phyloP scores from a whole-genome alignment of 306 rosid species.

The Cicer arietinum region DNA sequence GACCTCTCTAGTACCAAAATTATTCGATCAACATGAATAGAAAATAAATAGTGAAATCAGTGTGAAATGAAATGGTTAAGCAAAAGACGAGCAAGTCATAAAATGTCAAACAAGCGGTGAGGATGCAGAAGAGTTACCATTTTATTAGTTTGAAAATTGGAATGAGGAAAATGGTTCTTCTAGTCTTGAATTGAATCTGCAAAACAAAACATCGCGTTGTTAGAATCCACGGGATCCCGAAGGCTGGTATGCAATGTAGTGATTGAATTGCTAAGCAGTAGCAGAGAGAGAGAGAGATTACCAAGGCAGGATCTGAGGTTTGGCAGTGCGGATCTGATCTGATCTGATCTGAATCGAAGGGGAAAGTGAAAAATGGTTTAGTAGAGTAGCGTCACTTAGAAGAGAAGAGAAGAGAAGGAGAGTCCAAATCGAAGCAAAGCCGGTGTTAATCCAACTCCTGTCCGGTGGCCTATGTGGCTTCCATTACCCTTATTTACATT shows the following conservation, averaged over 20 bases:
- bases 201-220: not conserved
- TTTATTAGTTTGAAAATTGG: not conserved
- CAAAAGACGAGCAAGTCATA: not conserved
- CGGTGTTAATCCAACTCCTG: not conserved
- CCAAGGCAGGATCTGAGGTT: not conserved
- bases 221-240: not conserved
- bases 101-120: not conserved
- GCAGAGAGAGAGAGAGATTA: constrained; percentile 7
- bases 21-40: not conserved
- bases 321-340: not conserved
- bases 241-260: not conserved
- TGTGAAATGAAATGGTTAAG: constrained; percentile 9
- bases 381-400: not conserved
- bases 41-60: not conserved
- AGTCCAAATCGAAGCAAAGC: not conserved
- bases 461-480: not conserved
- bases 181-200: constrained; percentile 9
- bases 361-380: not conserved
- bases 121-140: constrained; percentile 17
- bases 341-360: constrained; percentile 7
- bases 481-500: not conserved
- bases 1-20: not conserved
- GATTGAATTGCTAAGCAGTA: not conserved
- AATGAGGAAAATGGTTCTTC: not conserved
- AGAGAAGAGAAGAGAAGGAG: not conserved